These are phyloP conservation scores for Verticillium zaregamsianum DNA, from an alignment of 2,329 filamentous ascomycete genomes.

Conservation along the genomic window DNA sequence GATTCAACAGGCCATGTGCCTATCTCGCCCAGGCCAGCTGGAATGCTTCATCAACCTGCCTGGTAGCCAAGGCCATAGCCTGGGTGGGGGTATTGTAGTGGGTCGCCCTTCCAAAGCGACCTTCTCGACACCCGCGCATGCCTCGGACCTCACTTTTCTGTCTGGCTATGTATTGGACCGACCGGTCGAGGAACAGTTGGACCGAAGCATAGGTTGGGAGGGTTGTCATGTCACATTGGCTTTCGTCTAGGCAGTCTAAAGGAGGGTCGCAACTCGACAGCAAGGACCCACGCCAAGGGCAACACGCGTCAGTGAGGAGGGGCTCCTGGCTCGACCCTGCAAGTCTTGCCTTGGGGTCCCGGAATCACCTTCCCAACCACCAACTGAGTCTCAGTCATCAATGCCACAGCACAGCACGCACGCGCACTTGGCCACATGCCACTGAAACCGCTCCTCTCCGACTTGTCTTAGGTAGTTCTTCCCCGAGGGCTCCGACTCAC, in stretches of 20 bases:
- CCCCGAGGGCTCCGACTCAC: neutral
- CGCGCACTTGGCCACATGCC: neutral
- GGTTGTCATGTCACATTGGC: neutral
- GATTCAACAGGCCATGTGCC: neutral
- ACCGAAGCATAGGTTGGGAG: neutral
- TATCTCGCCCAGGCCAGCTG: neutral
- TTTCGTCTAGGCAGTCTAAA: neutral
- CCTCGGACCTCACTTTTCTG: neutral
- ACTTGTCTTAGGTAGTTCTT: neutral
- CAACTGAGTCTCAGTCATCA: neutral
- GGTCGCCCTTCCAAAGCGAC: neutral
- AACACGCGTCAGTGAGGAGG: neutral
- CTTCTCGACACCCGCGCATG: neutral
- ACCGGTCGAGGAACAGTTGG: neutral
- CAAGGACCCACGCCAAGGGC: neutral
- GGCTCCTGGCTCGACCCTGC: neutral
- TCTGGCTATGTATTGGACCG: neutral
- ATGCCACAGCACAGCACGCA: neutral
- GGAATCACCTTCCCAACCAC: neutral
- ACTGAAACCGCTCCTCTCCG: neutral
- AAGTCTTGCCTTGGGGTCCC: neutral
- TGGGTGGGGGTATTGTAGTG: neutral
- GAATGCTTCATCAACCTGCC: neutral
- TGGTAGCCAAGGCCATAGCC: neutral
- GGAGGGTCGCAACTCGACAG: neutral